Base-by-base conservation (phyloP, 805 yeast species). In the Metschnikowia dekortorum region DNA sequence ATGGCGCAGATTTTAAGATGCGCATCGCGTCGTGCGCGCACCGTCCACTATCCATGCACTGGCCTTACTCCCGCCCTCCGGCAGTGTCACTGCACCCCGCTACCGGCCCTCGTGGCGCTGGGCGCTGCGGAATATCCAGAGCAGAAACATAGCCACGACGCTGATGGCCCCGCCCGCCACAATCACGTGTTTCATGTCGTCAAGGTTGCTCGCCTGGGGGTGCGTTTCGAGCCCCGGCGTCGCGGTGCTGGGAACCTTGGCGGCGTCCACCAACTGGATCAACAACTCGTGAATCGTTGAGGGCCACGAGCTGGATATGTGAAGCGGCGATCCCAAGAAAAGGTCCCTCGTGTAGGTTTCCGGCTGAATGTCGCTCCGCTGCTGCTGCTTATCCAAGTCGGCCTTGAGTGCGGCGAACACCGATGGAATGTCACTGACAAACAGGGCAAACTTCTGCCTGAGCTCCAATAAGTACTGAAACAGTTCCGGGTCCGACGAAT, bases 401-500 rank as follows among this genome's bases (percentile, higher is more conserved):
- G 99, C 98, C 62, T 94, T 94, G 34, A 91, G 71, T 0, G 97
- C 99, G 1, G 91, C 97, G 61, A 85, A 88, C 0, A 94, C 83
- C 4, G 85, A 79, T 0, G 99, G 99, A 2, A 94, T 69, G 40
- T 76, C 75, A 47, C 78, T 77, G 56, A 84, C 80, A 16, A 85
- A 68, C 32, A 73, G 70, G 1, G 83, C 79, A 60, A 85, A 82
- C 54, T 72, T 76, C 31, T 76, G 71, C 11, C 90, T 70, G n/a
- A 91, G 64, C 16, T 86, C 86, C 29, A 87, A 85, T 47, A 91
- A 69, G 62, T 87, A 83, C 48, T 90, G 87, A 65, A 94, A 94
- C 39, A 96, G 88, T 49, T 92, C 96, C 0, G 99, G 97, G 62
- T 94, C 97, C 0, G 97, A 85, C 0, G 97, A 89, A 64, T 94